A percentile compares a stretch with the other conserved stretches of the same genome.
Evolutionary conservation across 1,139 yeast genomes (phyloP).

Genomic region (Dujonia santamariae): DNA sequence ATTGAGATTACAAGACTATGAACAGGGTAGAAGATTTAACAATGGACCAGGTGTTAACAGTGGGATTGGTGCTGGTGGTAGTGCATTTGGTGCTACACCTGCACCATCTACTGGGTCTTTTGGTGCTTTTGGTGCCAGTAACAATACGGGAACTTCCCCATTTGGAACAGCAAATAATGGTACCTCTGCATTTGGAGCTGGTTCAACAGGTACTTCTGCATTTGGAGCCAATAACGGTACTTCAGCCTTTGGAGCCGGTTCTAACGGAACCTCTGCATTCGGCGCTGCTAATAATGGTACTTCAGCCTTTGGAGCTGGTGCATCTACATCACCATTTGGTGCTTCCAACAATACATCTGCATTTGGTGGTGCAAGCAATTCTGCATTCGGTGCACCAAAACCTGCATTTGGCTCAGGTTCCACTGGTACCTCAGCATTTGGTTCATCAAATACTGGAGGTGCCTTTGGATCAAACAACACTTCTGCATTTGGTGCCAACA

Average conservation of each 20-base stretch:
- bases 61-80: conserved; percentile 19
- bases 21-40: conserved; percentile 67
- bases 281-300: conserved; percentile 13
- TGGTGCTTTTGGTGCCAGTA: conserved; percentile 10
- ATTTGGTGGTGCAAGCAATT: conserved; percentile 9
- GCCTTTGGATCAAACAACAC: conserved; percentile 12
- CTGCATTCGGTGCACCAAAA: conserved; percentile 20
- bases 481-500: conserved; percentile 14
- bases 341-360: conserved; percentile 13
- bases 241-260: conserved; percentile 17
- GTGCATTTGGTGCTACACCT: conserved; percentile 16
- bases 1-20: conserved; percentile 83
- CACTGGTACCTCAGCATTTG: conserved; percentile 18
- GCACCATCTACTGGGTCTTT: conserved; percentile 14
- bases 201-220: conserved; percentile 18
- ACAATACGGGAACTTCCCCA: conserved; percentile 16
- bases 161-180: conserved; percentile 19
- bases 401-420: conserved; percentile 17
- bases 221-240: conserved; percentile 19
- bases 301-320: conserved; percentile 2
- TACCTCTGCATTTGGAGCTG: conserved; percentile 25
- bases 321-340: conserved; percentile 19
- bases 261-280: conserved; percentile 12
- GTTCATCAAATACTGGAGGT: conserved; percentile 14
- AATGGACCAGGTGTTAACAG: conserved; percentile 26